Evolutionary conservation across 78 protist species (phyloP).

Genomic region (Goniomonas avonlea): DNA sequence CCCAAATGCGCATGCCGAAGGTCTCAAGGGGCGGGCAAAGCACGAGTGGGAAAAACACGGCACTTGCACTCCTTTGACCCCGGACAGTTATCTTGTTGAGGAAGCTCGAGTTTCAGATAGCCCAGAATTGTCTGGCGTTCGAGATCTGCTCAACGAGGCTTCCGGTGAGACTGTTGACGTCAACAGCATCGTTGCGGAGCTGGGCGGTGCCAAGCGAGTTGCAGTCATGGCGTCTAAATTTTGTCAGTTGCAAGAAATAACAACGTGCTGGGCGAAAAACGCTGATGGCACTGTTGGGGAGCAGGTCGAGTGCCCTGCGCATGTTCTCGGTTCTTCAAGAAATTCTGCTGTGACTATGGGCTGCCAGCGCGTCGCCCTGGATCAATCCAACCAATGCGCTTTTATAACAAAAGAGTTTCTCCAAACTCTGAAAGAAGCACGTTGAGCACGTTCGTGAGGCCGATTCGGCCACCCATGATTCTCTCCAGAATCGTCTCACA

Average conservation of each 20-base stretch:
- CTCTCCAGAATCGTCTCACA: too few relatives aligned
- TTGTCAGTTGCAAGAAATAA: neutral
- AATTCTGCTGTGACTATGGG: too few relatives aligned
- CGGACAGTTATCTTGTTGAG: neutral
- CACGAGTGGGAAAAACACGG: constrained; percentile 24
- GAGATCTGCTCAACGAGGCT: neutral
- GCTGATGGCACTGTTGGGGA: neutral
- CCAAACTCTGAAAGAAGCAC: too few relatives aligned
- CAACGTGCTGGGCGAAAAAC: neutral
- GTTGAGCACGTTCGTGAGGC: too few relatives aligned
- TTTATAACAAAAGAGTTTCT: too few relatives aligned
- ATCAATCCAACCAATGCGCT: too few relatives aligned
- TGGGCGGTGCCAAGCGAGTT: neutral
- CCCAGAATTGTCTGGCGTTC: neutral
- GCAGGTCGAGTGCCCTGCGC: constrained; percentile 11
- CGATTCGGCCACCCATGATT: too few relatives aligned
- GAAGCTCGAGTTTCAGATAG: neutral
- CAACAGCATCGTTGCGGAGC: neutral
- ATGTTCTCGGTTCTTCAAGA: too few relatives aligned
- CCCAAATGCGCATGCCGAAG: neutral
- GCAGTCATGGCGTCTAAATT: neutral
- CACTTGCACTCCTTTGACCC: neutral
- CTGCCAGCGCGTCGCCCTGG: too few relatives aligned
- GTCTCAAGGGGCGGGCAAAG: neutral
- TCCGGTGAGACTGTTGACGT: neutral